Conservation (phyloP, 495 filamentous ascomycete species). For the Aspergillus avenaceus region DNA sequence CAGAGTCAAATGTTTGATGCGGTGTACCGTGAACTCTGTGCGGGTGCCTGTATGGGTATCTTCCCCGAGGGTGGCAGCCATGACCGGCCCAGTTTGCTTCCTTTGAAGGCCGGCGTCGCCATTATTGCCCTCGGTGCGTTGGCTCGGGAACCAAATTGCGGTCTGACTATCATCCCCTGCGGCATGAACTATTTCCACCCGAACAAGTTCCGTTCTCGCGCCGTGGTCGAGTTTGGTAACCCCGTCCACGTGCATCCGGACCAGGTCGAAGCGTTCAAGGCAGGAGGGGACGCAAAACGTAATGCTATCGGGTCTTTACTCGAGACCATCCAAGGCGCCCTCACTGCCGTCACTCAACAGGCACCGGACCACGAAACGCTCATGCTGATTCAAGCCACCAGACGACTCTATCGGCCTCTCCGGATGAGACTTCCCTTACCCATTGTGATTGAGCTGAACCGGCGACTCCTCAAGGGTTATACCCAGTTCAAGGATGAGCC, state of each 20-base stretch:
- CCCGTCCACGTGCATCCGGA: constrained; percentile 79
- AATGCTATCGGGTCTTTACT: constrained; percentile 78
- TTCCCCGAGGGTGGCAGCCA: constrained; percentile 98
- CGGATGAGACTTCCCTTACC: constrained; percentile 92
- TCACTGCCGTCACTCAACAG: constrained; percentile 87
- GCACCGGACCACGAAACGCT: constrained; percentile 95
- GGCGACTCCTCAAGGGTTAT: constrained; percentile 88
- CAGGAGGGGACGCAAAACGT: constrained; percentile 59
- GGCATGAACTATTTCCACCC: constrained; percentile 99
- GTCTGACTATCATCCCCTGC: constrained; percentile 94
- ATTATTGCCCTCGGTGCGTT: constrained; percentile 96
- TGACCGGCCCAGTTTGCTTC: constrained; percentile 88
- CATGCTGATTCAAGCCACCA: constrained; percentile 95
- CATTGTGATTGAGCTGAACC: constrained; percentile 93
- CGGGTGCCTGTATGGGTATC: constrained; percentile 89
- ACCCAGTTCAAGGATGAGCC: constrained; percentile 88
- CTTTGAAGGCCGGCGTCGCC: constrained; percentile 94
- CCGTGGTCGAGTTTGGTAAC: constrained; percentile 91
- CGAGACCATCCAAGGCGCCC: constrained; percentile 77
- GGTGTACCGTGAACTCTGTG: constrained; percentile 75
- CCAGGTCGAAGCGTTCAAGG: constrained; percentile 79
- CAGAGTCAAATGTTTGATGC: constrained; percentile 90
- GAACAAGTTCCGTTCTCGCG: constrained; percentile 97
- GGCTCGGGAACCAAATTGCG: constrained; percentile 78
- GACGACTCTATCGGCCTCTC: constrained; percentile 87